A percentile compares a stretch with the other conserved stretches of the same genome.
phyloP scores from a whole-genome alignment of 73 alveolate genomes.

The Paramecium bursaria region DNA sequence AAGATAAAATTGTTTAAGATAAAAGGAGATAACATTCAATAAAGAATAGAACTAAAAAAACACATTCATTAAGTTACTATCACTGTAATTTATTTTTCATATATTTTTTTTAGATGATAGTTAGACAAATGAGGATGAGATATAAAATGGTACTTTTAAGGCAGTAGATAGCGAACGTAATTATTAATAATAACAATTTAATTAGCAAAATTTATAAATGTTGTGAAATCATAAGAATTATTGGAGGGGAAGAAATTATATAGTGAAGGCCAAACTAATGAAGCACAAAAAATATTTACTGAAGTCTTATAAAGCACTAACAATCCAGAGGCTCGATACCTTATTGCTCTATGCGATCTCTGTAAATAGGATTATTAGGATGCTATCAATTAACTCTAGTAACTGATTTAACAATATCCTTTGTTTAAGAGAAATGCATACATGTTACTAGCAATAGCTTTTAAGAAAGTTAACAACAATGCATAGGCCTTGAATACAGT shows the following conservation, averaged over 20 bases:
- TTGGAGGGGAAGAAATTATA: constrained; percentile 43
- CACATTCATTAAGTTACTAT: constrained; percentile 38
- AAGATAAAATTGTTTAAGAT: no score
- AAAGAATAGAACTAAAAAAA: constrained; percentile 36
- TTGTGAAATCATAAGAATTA: constrained; percentile 41
- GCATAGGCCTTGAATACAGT: constrained; percentile 59
- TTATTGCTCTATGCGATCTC: constrained; percentile 34
- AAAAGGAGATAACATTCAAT: no score
- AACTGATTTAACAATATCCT: constrained; percentile 46
- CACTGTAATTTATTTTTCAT: background rate
- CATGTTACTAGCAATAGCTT: constrained; percentile 66
- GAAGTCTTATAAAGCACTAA: background rate
- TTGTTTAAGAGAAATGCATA: constrained; percentile 66
- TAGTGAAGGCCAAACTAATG: constrained; percentile 37
- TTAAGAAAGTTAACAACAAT: constrained; percentile 37
- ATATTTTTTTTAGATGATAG: constrained; percentile 39
- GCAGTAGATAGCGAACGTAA: background rate
- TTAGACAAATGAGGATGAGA: background rate
- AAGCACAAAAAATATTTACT: constrained; percentile 18
- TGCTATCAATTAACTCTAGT: constrained; percentile 36
- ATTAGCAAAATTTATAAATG: no score
- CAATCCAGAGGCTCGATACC: constrained; percentile 59
- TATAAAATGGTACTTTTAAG: background rate
- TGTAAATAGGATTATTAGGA: constrained; percentile 18
- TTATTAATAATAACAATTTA: no score